Percentiles rank a stretch among this genome's conserved stretches.
Conservation (phyloP, 257 asterid genomes). For the Salvia hispanica region DNA sequence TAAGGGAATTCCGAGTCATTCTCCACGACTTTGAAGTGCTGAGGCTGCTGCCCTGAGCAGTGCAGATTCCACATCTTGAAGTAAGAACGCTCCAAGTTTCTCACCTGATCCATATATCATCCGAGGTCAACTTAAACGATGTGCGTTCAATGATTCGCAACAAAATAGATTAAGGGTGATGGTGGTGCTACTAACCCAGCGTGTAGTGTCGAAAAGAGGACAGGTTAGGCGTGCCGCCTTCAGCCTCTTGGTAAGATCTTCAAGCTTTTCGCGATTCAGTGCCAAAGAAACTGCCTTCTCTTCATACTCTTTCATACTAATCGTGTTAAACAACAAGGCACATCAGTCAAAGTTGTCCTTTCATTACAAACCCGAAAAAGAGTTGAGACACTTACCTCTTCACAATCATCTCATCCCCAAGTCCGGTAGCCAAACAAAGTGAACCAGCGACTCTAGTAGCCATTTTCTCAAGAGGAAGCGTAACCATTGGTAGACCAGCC, state of each 20-base stretch:
- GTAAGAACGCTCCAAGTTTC: constrained; percentile 85
- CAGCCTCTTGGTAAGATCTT: constrained; percentile 75
- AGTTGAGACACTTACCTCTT: constrained; percentile 50
- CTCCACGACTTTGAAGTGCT: constrained; percentile 82
- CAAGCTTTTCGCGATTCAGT: constrained; percentile 71
- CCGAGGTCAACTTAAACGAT: no score
- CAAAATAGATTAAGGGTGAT: not conserved
- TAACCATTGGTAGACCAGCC: constrained; percentile 98
- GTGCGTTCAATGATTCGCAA: not conserved
- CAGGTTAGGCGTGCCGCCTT: constrained; percentile 81
- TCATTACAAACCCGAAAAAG: no score
- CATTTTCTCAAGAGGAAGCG: constrained; percentile 99
- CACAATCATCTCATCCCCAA: constrained; percentile 97
- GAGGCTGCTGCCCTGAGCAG: constrained; percentile 87
- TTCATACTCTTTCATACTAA: constrained; percentile 91
- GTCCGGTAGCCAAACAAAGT: constrained; percentile 94
- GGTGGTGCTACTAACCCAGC: constrained; percentile 69
- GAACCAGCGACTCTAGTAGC: constrained; percentile 99
- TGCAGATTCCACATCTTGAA: constrained; percentile 94
- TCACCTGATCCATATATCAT: constrained; percentile 50
- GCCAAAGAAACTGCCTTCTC: constrained; percentile 90
- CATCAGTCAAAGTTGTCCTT: constrained; percentile 5
- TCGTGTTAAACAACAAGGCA: constrained; percentile 17
- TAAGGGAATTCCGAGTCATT: constrained; percentile 66
- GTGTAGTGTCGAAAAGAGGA: constrained; percentile 86